These are phyloP conservation scores for Ascochyta viciae-villosae DNA, from an alignment of 2,329 filamentous ascomycete genomes.

Conservation along the genomic window DNA sequence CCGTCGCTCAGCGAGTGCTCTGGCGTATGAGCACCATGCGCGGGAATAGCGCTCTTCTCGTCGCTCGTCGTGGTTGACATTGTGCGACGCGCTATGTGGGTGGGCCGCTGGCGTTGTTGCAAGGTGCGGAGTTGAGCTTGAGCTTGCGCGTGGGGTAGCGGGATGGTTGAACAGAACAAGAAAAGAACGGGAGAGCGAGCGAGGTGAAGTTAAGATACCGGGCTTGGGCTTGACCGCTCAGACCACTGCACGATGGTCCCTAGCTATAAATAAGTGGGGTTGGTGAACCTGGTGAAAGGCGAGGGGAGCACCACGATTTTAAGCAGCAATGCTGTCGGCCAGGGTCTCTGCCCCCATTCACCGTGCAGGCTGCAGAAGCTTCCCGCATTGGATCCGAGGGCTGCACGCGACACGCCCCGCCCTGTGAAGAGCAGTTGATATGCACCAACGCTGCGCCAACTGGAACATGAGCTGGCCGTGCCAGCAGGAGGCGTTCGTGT, in stretches of 20 bases:
- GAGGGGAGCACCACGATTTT: conserved; percentile 3
- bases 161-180: conserved; percentile 5
- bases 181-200: conserved; percentile 4
- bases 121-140: conserved; percentile 6
- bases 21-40: conserved; percentile 36
- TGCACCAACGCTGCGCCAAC: conserved; percentile 13
- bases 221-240: conserved; percentile 11
- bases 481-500: conserved; percentile 1
- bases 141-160: conserved; percentile 6
- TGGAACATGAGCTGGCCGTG: conserved; percentile 9
- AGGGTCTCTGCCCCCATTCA: conserved; percentile 16
- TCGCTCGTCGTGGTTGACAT: conserved; percentile 35
- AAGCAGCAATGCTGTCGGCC: conserved; percentile 5
- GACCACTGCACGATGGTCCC: conserved; percentile 14
- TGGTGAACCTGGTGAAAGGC: conserved; percentile 8
- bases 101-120: conserved; percentile 3
- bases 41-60: conserved; percentile 29
- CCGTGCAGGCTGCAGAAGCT: conserved; percentile 21
- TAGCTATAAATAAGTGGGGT: conserved; percentile 14
- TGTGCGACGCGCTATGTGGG: conserved; percentile 14
- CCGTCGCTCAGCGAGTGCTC: conserved; percentile 43
- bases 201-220: conserved; percentile 17
- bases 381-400: conserved; percentile 14
- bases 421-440: conserved; percentile 15
- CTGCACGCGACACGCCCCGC: conserved; percentile 42